phyloP scores from a whole-genome alignment of 1,139 yeast genomes.

The Pichia inconspicua region DNA sequence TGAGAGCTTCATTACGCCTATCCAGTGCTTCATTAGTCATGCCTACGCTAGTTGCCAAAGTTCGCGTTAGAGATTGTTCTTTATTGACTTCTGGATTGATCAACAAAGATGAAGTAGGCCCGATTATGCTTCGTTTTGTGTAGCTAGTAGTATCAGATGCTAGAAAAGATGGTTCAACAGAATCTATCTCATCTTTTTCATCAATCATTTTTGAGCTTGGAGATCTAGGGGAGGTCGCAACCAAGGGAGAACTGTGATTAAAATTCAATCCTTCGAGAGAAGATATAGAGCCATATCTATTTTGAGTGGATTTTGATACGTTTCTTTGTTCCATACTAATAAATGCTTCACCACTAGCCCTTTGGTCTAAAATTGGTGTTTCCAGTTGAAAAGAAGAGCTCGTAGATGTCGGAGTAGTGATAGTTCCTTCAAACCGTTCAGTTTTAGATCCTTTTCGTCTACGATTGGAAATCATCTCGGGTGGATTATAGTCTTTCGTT shows the following conservation, averaged over 20 bases:
- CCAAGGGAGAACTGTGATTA: not conserved
- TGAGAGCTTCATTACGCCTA: not conserved
- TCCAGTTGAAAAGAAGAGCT: not conserved
- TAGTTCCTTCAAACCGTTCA: slow-evolving; percentile 2
- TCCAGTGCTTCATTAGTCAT: not conserved
- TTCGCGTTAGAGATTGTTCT: not conserved
- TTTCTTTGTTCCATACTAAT: slow-evolving; percentile 10
- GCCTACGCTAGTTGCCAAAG: not conserved
- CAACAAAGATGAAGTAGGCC: not conserved
- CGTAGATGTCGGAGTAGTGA: not conserved
- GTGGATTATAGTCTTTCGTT: slow-evolving; percentile 36
- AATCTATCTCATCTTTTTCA: slow-evolving; percentile 14
- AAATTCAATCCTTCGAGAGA: slow-evolving; percentile 4
- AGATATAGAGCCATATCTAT: slow-evolving; percentile 8
- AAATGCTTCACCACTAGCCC: slow-evolving; percentile 11
- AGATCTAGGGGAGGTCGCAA: slow-evolving; percentile 11
- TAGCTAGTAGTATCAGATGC: not conserved
- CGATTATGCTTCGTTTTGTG: not conserved
- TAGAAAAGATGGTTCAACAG: not conserved
- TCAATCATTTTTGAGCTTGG: slow-evolving; percentile 13
- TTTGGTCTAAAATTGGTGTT: not conserved
- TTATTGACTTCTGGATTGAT: not conserved
- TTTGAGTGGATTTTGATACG: slow-evolving; percentile 6
- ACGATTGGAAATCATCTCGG: slow-evolving; percentile 60
- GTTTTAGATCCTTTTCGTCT: slow-evolving; percentile 28